phyloP scores from a whole-genome alignment of 106 monocot species.

The Iris macrosiphon region DNA sequence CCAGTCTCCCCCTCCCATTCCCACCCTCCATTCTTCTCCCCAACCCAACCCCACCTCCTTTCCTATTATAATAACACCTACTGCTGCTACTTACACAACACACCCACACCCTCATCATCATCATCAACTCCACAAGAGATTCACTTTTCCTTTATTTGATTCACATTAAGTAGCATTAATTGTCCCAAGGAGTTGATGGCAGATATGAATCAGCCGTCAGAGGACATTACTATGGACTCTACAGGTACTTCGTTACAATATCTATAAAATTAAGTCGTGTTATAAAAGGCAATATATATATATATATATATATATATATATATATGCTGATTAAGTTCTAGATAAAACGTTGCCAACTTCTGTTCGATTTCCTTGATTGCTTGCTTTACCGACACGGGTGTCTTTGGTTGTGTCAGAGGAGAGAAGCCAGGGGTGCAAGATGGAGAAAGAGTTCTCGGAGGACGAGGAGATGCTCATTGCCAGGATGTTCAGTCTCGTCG shows the following conservation, averaged over 20 bases:
- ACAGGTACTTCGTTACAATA: constrained; percentile 14
- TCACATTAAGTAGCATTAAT: too few species aligned
- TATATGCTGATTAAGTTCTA: too few species aligned
- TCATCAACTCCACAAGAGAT: too few species aligned
- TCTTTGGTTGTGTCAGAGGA: constrained; percentile 15
- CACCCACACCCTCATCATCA: too few species aligned
- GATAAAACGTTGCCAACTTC: too few species aligned
- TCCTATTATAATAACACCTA: background rate
- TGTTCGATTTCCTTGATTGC: background rate
- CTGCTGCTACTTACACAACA: background rate
- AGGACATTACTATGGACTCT: constrained; percentile 8
- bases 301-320: too few species aligned
- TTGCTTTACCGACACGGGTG: background rate
- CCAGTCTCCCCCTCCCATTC: constrained; percentile 20
- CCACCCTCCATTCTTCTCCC: constrained; percentile 15
- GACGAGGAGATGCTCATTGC: constrained; percentile 45
- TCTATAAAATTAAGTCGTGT: too few species aligned
- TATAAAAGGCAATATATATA: too few species aligned
- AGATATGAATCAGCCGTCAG: constrained; percentile 17
- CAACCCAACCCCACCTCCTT: background rate
- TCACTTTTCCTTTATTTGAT: too few species aligned
- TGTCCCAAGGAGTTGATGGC: too few species aligned
- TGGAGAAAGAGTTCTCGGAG: constrained; percentile 53
- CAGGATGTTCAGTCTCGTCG: constrained; percentile 50
- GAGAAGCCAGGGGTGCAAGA: too few species aligned